These are phyloP conservation scores for Omphalea diandra DNA, from an alignment of 441 rosid species.

Conservation along the genomic window DNA sequence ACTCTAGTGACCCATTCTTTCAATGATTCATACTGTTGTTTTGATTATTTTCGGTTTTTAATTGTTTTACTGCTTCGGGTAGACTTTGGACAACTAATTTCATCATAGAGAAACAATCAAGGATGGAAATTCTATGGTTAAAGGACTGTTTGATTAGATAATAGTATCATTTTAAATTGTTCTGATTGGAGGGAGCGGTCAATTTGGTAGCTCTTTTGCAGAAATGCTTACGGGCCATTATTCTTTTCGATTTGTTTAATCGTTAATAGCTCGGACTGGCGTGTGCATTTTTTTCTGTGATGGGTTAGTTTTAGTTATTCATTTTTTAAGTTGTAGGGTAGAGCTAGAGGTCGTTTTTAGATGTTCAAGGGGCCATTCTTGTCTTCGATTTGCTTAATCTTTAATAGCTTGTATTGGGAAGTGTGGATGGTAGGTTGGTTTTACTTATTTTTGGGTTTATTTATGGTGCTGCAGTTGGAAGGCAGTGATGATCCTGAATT, in stretches of 20 bases:
- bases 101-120: no score
- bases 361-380: not conserved
- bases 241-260: no score
- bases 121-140: no score
- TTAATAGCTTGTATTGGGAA: not conserved
- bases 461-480: conserved; percentile 48
- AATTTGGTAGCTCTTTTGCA: not conserved
- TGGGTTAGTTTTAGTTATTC: no score
- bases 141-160: not conserved
- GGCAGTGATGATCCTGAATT: conserved; percentile 51
- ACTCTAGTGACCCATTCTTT: not conserved
- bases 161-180: not conserved
- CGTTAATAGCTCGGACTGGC: no score
- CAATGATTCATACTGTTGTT: not conserved
- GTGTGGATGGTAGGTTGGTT: no score
- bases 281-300: no score
- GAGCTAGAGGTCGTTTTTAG: no score
- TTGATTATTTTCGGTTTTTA: not conserved
- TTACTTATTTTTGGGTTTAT: no score
- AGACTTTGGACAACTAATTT: not conserved
- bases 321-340: no score
- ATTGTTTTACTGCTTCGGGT: not conserved
- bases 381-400: conserved; percentile 1
- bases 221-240: no score
- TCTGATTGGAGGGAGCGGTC: not conserved